phyloP scores from a whole-genome alignment of 208 protist species.

The Endotrypanum monterogeii region DNA sequence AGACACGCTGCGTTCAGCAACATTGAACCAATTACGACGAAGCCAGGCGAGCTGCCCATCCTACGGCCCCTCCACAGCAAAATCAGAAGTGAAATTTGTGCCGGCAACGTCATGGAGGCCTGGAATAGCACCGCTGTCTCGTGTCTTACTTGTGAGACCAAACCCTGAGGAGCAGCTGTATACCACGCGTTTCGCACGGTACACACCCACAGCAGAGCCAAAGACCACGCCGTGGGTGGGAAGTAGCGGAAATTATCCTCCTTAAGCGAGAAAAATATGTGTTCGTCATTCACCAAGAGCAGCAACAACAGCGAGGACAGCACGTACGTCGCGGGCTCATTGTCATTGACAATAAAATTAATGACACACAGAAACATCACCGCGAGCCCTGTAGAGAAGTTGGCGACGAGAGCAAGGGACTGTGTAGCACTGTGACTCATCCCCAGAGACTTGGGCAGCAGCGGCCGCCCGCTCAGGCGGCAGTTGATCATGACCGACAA shows the following conservation, averaged over 20 bases:
- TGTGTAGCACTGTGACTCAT: constrained; percentile 28
- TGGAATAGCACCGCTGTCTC: constrained; percentile 10
- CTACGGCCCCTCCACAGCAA: constrained; percentile 33
- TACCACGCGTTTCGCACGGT: constrained; percentile 49
- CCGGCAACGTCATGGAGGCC: constrained; percentile 23
- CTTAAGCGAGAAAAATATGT: constrained; percentile 50
- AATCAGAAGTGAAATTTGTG: constrained; percentile 23
- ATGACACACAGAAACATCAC: constrained; percentile 49
- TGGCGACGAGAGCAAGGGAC: constrained; percentile 49
- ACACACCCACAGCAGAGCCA: constrained; percentile 53
- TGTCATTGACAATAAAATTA: constrained; percentile 66
- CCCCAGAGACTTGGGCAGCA: constrained; percentile 53
- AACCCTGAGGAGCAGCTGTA: constrained; percentile 11
- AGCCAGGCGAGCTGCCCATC: constrained; percentile 43
- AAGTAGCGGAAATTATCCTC: constrained; percentile 72
- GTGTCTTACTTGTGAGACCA: constrained; percentile 14
- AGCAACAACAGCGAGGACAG: constrained; percentile 62
- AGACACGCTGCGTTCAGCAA: constrained; percentile 48
- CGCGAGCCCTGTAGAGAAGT: constrained; percentile 56
- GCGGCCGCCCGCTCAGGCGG: constrained; percentile 48
- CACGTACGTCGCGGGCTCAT: constrained; percentile 69
- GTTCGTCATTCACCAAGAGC: constrained; percentile 69
- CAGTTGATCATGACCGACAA: constrained; percentile 71
- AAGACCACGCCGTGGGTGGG: constrained; percentile 39
- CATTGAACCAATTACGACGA: constrained; percentile 40